These are phyloP conservation scores for Berberis vulgaris DNA, from an alignment of 164 flowering plant genomes.

Conservation along the genomic window DNA sequence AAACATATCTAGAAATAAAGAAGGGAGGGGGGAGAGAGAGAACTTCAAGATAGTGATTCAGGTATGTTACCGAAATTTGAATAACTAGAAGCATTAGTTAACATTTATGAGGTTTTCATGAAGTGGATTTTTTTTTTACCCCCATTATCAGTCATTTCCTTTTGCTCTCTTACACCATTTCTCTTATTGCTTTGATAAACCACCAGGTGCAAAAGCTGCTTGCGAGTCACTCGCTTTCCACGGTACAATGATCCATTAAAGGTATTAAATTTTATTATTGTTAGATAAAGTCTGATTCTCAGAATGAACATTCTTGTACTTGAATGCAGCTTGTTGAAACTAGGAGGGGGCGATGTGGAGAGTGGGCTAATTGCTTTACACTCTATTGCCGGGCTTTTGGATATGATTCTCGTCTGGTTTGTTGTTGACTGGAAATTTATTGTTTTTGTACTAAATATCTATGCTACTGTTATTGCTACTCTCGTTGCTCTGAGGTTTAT, in stretches of 20 bases:
- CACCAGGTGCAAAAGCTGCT: slow-evolving; percentile 62
- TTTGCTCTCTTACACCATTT: neutral
- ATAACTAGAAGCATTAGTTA: no score
- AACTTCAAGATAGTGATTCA: no score
- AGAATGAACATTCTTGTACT: slow-evolving; percentile 4
- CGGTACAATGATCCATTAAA: slow-evolving; percentile 91
- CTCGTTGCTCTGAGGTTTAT: no score
- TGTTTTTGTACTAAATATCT: no score
- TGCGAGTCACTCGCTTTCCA: slow-evolving; percentile 72
- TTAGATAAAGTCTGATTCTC: neutral
- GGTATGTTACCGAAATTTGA: no score
- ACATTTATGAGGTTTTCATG: no score
- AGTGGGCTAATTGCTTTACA: slow-evolving; percentile 99
- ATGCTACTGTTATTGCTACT: no score
- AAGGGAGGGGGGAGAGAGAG: no score
- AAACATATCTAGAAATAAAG: no score
- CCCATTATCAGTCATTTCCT: no score
- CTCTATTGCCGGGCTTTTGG: slow-evolving; percentile 94
- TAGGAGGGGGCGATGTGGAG: slow-evolving; percentile 92
- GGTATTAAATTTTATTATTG: slow-evolving; percentile 32
- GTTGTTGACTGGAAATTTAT: slow-evolving; percentile 15
- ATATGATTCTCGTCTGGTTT: slow-evolving; percentile 82
- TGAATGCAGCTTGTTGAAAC: slow-evolving; percentile 78
- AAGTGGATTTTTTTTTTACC: no score
- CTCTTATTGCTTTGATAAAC: neutral